Evolutionary conservation across 2,329 filamentous ascomycete genomes (phyloP).

Genomic region (Colletotrichum graminicola): DNA sequence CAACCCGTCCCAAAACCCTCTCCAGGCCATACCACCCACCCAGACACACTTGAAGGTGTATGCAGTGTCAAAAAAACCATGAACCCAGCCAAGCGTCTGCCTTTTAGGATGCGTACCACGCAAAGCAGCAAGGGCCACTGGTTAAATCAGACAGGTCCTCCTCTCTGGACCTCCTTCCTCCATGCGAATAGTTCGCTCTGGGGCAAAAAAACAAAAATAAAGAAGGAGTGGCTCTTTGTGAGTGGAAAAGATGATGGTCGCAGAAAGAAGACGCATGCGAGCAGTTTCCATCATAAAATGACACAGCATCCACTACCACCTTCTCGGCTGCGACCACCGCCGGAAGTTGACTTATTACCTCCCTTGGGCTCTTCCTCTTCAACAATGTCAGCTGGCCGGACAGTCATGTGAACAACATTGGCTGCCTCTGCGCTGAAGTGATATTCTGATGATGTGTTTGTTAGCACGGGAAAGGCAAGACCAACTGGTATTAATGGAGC

Average conservation of each 20-base stretch:
- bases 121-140: conserved; percentile 5
- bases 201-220: background rate
- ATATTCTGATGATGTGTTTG: conserved; percentile 69
- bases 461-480: conserved; percentile 23
- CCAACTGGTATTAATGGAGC: conserved; percentile 5
- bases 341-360: conserved; percentile 64
- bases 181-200: conserved; percentile 27
- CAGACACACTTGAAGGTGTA: conserved; percentile 36
- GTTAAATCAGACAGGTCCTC: background rate
- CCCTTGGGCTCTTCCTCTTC: conserved; percentile 82
- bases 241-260: background rate
- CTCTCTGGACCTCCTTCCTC: conserved; percentile 20
- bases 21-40: conserved; percentile 31
- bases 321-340: conserved; percentile 56
- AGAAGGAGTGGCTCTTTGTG: conserved; percentile 31
- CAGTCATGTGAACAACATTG: conserved; percentile 95
- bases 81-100: conserved; percentile 8
- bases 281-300: conserved; percentile 58
- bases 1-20: conserved; percentile 32
- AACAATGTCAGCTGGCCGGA: conserved; percentile 87
- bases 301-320: conserved; percentile 63
- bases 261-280: conserved; percentile 5
- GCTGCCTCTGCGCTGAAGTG: conserved; percentile 79
- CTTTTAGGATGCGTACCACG: conserved; percentile 18
- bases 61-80: conserved; percentile 21